phyloP scores from a whole-genome alignment of 2,329 filamentous ascomycete genomes.

The Plenodomus tracheiphilus region DNA sequence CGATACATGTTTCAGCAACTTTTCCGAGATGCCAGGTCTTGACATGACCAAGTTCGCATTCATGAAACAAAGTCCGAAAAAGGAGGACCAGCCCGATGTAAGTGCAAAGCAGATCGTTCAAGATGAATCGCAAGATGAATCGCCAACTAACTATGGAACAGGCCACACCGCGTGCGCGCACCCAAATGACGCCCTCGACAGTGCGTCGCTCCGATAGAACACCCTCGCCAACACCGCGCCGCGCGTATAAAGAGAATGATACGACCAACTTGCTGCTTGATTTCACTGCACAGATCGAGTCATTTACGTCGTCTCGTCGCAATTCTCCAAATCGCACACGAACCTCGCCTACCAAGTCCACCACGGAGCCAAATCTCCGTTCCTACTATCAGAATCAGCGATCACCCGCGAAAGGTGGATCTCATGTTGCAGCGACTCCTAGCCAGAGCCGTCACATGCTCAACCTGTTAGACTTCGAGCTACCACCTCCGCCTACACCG shows the following conservation, averaged over 20 bases:
- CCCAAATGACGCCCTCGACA: constrained; percentile 55
- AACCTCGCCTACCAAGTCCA: constrained; percentile 57
- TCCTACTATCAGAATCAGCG: constrained; percentile 40
- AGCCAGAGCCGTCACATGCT: constrained; percentile 37
- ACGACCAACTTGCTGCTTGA: constrained; percentile 82
- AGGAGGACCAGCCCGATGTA: constrained; percentile 31
- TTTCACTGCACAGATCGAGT: constrained; percentile 78
- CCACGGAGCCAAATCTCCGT: constrained; percentile 55
- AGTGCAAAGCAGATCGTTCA: constrained; percentile 2
- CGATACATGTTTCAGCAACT: constrained; percentile 79
- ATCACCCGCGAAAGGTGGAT: constrained; percentile 35
- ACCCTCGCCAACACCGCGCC: constrained; percentile 58
- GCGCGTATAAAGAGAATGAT: constrained; percentile 55
- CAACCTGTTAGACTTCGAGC: constrained; percentile 75
- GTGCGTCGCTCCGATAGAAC: constrained; percentile 49
- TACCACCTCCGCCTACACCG: constrained; percentile 90
- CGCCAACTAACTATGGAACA: constrained; percentile 9
- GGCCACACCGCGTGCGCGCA: constrained; percentile 41
- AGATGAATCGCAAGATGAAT: not conserved
- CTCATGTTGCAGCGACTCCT: constrained; percentile 34
- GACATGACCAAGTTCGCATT: constrained; percentile 83
- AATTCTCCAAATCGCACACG: constrained; percentile 43
- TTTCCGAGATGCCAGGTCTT: constrained; percentile 76
- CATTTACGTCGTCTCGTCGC: constrained; percentile 50
- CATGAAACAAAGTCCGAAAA: constrained; percentile 62